Evolutionary conservation across 2,329 filamentous ascomycete genomes (phyloP), one percentile per base, ranked within the genome.

Genomic region (Exophiala spinifera): DNA sequence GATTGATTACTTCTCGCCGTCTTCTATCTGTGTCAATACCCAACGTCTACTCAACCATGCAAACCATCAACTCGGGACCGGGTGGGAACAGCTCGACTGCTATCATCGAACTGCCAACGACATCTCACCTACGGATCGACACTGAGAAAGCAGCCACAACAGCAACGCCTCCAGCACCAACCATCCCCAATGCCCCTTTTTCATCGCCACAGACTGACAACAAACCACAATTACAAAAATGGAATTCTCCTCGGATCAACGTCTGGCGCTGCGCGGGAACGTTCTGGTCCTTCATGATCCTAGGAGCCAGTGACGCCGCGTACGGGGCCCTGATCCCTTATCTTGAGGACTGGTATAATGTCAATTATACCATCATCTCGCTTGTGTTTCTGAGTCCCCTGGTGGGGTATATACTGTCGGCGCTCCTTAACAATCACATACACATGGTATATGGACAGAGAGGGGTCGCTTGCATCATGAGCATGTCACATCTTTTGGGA

Each of bases 381-480:
- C 66, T 79, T 1, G 67, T 79, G 47, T 79, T 79, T 63, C 71
- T 79, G 5, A 70, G 74, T 15, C 76, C 76, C 0, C 71, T 77
- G 28, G 61, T 73, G 2, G 76, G 76, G 5, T 79, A 78, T 62
- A 72, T 69, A 8, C 53, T 66, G 2, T 71, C 76, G 1, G 76
- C 76, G 11, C 52, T 76, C 11, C 50, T 73, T 25, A 77, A 75
- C 61, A 75, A 75, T 55, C 47, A 55, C 5, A 65, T 77, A 17
- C 76, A 79, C 59, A 63, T 67, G 31, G 61, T 61, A 4, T 59
- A 73, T 21, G 88, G 89, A 25, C 87, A 89, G 67, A 79, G 86
- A 23, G 89, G 88, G 14, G 79, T 91, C 14, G 86, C 86, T 17
- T 65, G 88, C 48, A 66, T 89, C 1, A 83, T 79, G 1, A 83